Evolutionary conservation across 2,329 filamentous ascomycete species (phyloP).

Genomic region (Gliomastix tumulicola): DNA sequence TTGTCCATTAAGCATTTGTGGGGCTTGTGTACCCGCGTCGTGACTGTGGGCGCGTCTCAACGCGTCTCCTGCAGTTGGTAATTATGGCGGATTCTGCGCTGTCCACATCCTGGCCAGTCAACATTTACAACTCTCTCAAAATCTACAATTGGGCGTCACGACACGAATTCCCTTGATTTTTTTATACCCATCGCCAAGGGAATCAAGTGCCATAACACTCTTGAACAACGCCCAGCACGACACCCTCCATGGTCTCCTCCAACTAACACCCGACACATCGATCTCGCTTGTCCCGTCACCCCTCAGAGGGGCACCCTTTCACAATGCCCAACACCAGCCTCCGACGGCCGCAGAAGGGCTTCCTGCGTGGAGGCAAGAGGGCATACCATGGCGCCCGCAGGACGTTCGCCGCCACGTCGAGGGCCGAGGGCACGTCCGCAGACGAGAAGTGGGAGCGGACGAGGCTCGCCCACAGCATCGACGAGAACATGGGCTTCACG

Average conservation of each 20-base stretch:
- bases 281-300: background rate
- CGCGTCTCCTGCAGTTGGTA: conserved; percentile 7
- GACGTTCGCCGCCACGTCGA: conserved; percentile 73
- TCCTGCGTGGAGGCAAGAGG: conserved; percentile 60
- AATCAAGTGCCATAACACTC: background rate
- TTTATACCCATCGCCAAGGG: background rate
- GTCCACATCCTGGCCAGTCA: background rate
- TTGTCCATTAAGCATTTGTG: conserved; percentile 4
- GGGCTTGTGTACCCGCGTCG: conserved; percentile 2
- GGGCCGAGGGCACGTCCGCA: conserved; percentile 78
- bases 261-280: background rate
- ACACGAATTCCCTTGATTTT: background rate
- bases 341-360: conserved; percentile 56
- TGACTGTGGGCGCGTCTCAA: conserved; percentile 5
- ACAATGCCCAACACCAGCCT: conserved; percentile 55
- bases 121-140: background rate
- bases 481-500: conserved; percentile 90
- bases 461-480: conserved; percentile 77
- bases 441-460: conserved; percentile 90
- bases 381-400: conserved; percentile 67
- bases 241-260: background rate
- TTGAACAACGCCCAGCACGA: background rate
- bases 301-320: conserved; percentile 5
- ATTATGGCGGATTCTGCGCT: too few species aligned
- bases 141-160: background rate